Conservation (phyloP, 2,329 filamentous ascomycete species). For the Cercospora brassicicola region DNA sequence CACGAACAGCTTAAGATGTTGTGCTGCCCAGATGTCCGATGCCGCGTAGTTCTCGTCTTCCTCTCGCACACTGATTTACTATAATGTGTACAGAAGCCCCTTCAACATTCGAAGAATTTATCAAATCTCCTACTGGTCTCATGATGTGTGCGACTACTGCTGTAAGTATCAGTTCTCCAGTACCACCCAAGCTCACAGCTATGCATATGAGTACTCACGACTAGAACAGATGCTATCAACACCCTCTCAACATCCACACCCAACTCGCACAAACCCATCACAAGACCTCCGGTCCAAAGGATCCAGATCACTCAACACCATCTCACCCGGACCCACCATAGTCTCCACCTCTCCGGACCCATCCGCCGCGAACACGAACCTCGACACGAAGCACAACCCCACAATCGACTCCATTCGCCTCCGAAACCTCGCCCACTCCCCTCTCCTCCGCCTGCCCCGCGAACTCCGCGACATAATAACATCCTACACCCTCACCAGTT, state of each 20-base stretch:
- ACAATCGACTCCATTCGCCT: not conserved
- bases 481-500: not conserved
- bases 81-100: not conserved
- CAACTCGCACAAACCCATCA: not conserved
- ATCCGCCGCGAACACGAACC: not conserved
- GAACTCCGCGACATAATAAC: constrained; percentile 19
- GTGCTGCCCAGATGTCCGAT: not conserved
- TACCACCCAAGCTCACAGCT: not conserved
- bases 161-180: not conserved
- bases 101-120: not conserved
- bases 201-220: not conserved
- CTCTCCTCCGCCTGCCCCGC: constrained; percentile 15
- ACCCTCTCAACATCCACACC: not conserved
- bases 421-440: constrained; percentile 8
- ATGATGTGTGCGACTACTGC: not conserved
- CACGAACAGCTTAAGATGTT: not conserved
- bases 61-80: not conserved
- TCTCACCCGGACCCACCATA: not conserved
- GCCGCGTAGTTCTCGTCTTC: not conserved
- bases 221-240: not conserved
- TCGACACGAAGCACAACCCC: not conserved
- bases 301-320: not conserved
- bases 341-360: not conserved
- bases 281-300: not conserved
- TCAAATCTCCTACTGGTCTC: not conserved